phyloP scores from a whole-genome alignment of 129 eudicot genomes.

The Centaurea solstitialis region DNA sequence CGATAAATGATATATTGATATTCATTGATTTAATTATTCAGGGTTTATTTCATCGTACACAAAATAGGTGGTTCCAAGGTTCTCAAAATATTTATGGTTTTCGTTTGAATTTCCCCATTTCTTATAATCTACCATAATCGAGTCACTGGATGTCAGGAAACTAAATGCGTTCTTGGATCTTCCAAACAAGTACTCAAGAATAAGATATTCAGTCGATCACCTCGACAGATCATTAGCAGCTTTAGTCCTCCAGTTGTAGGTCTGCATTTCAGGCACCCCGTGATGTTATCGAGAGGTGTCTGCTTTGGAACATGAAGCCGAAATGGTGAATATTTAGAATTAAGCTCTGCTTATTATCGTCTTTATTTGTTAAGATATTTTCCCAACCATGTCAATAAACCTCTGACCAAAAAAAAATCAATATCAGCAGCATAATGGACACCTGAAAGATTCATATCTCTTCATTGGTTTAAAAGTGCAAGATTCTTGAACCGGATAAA shows the following conservation, averaged over 20 bases:
- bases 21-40: background rate
- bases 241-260: conserved; percentile 46
- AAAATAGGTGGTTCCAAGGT: background rate
- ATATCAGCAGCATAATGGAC: background rate
- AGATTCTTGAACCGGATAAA: conserved; percentile 12
- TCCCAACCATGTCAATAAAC: background rate
- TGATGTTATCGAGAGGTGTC: conserved; percentile 45
- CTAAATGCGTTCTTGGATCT: conserved; percentile 72
- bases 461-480: background rate
- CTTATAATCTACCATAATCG: conserved; percentile 30
- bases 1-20: background rate
- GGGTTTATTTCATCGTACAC: background rate
- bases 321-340: conserved; percentile 48
- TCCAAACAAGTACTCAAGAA: conserved; percentile 46
- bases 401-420: background rate
- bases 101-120: background rate
- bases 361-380: conserved; percentile 9
- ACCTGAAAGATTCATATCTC: background rate
- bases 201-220: conserved; percentile 45
- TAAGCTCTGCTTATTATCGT: conserved; percentile 12
- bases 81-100: background rate
- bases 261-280: conserved; percentile 38
- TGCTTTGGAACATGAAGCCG: conserved; percentile 57
- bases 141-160: conserved; percentile 64
- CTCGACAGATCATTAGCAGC: conserved; percentile 36